phyloP scores from a whole-genome alignment of 2,329 filamentous ascomycete species.

The Aspergillus viridinutans region DNA sequence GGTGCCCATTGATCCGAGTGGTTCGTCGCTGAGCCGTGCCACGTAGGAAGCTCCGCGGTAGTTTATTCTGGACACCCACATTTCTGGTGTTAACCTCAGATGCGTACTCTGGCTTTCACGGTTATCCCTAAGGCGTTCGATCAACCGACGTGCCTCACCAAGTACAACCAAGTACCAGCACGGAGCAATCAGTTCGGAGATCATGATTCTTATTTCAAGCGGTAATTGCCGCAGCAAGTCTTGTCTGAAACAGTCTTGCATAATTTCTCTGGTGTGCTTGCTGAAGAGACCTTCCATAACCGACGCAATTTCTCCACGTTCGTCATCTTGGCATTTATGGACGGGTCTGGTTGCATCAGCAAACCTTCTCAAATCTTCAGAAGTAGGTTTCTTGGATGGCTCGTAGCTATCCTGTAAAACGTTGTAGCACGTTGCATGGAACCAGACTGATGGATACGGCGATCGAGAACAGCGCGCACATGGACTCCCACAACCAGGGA shows the following conservation, averaged over 20 bases:
- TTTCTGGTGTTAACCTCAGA: neutral
- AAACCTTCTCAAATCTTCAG: neutral
- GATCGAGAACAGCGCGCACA: neutral
- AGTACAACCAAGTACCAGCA: conserved; percentile 11
- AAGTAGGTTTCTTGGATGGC: neutral
- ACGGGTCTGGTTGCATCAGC: neutral
- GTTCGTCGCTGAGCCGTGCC: neutral
- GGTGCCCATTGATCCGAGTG: neutral
- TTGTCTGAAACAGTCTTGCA: neutral
- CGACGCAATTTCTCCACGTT: neutral
- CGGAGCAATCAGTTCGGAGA: conserved; percentile 1
- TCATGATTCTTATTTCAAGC: neutral
- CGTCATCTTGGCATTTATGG: neutral
- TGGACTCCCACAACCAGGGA: neutral
- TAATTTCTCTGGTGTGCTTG: neutral
- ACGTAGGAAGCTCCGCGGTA: conserved; percentile 3
- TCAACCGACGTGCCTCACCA: conserved; percentile 6
- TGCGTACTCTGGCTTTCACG: neutral
- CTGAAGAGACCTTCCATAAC: conserved; percentile 2
- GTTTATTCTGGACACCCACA: neutral
- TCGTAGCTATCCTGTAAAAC: neutral
- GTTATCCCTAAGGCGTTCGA: neutral
- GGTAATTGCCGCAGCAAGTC: conserved; percentile 1
- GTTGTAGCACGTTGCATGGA: conserved; percentile 1
- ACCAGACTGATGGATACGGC: conserved; percentile 1